These are phyloP conservation scores for Ophiobolus disseminans DNA, from an alignment of 2,329 filamentous ascomycete species.

Conservation along the genomic window DNA sequence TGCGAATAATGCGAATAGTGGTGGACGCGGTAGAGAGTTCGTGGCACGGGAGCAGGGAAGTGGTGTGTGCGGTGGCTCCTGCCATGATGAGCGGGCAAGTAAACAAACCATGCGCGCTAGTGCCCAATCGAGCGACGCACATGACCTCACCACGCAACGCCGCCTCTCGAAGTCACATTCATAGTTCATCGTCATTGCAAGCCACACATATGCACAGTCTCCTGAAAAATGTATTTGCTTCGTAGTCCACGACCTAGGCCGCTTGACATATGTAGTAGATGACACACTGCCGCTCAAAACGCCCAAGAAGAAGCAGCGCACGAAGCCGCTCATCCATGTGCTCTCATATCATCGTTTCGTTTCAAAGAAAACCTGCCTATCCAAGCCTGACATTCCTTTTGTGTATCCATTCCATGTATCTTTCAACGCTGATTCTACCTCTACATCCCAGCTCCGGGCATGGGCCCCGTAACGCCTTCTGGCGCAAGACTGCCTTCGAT, in stretches of 20 bases:
- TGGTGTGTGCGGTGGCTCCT: constrained; percentile 29
- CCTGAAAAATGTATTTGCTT: not conserved
- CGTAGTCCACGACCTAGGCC: constrained; percentile 1
- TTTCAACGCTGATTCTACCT: constrained; percentile 10
- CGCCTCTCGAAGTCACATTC: not conserved
- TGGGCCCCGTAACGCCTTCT: constrained; percentile 39
- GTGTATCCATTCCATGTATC: constrained; percentile 22
- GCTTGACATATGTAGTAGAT: constrained; percentile 15
- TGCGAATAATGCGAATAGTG: constrained; percentile 45
- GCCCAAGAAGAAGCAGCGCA: constrained; percentile 31
- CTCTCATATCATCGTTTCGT: constrained; percentile 29
- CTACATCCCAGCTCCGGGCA: constrained; percentile 45
- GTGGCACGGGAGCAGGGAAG: constrained; percentile 37
- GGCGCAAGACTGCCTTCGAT: constrained; percentile 71
- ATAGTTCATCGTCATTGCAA: too few relatives aligned
- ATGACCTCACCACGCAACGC: constrained; percentile 6
- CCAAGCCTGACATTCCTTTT: constrained; percentile 18
- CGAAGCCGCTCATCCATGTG: constrained; percentile 35
- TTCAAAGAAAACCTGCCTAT: constrained; percentile 20
- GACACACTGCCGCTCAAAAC: constrained; percentile 24
- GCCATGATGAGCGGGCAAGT: constrained; percentile 19
- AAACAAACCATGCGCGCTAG: constrained; percentile 22
- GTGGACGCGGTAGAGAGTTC: constrained; percentile 29
- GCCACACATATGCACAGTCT: too few relatives aligned
- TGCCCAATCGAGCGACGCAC: constrained; percentile 2